Conservation (phyloP, 2,329 filamentous ascomycete species). For the Drechslerella dactyloides region DNA sequence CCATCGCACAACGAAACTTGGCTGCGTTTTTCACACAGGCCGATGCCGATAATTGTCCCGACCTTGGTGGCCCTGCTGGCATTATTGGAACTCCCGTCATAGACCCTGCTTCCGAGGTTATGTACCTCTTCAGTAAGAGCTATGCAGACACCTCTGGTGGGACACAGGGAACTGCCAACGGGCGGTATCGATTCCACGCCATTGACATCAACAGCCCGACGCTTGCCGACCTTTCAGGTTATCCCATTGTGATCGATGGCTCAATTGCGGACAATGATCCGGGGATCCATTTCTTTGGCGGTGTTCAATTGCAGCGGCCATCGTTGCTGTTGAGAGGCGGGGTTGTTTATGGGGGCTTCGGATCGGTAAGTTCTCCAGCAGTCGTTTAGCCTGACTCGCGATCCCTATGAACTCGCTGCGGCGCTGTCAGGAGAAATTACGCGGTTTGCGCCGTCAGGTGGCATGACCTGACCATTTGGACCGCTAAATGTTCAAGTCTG, state of each 20-base stretch:
- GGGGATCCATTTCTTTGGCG: constrained; percentile 63
- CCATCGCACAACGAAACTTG: constrained; percentile 29
- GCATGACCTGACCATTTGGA: background rate
- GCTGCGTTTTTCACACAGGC: constrained; percentile 37
- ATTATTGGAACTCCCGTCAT: constrained; percentile 62
- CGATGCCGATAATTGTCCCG: constrained; percentile 45
- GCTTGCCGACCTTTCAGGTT: constrained; percentile 57
- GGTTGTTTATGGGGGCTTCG: constrained; percentile 64
- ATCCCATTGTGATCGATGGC: constrained; percentile 63
- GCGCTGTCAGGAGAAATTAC: background rate
- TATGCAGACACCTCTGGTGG: constrained; percentile 56
- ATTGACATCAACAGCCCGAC: constrained; percentile 57
- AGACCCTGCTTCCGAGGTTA: constrained; percentile 60
- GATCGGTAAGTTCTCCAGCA: constrained; percentile 55
- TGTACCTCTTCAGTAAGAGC: constrained; percentile 61
- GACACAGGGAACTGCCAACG: constrained; percentile 52
- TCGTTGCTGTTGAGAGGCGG: constrained; percentile 61
- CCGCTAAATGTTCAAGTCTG: too few species aligned
- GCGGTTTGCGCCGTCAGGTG: background rate
- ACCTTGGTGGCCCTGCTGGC: constrained; percentile 55
- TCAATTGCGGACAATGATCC: constrained; percentile 62
- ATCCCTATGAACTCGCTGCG: background rate
- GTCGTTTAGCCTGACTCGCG: background rate
- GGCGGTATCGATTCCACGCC: constrained; percentile 56
- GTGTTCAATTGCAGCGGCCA: constrained; percentile 64